Base-by-base conservation (phyloP, 441 rosid genomes). In the Syzygium syzygioides region DNA sequence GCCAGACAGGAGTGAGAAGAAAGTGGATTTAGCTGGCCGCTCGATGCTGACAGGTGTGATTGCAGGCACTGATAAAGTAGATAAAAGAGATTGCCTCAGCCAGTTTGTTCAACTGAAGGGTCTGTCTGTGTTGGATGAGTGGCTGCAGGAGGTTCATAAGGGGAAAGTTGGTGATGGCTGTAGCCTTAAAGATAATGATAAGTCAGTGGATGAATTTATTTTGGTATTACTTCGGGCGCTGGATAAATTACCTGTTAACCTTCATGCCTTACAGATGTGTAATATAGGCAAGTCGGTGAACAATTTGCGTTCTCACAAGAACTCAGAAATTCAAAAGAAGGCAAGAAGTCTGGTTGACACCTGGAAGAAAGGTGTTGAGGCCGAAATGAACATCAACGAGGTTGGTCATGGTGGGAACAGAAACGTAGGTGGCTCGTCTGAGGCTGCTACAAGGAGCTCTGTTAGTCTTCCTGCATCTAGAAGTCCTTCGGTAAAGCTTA, bases 111-210 rank as follows among this genome's bases (percentile, higher is more conserved):
- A 95, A 93, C 97, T 94, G 14, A 96, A 90, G 93, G 99, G 99
- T 62, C 93, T 97, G 89, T 95, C 96, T 60, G 96, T 96, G 18
- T 94, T 97, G 91, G 99, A 98, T 92, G 99, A 95, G 84, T 98
- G 99, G 99, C 96, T 98, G n/a, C 99, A 98, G 90, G 99, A 98
- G 91, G 94, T 96, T 87, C 99, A 96, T 71, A 97, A 94, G 91
- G 99, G 99, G 89, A 98, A 97, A 92, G 89, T 91, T 87, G 98
- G 98, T 64, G 97, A 95, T 93, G 95, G 91, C 89, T 88, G 90
- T 89, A 86, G 96, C 89, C 93, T 92, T 85, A 97, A 92, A 93
- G 99, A 97, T 55, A 90, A 85, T 89, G 99, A 96, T 85, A 96
- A 94, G 89, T 91, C 94, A 13, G 91, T 94, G 12, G 99, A 97